These are phyloP conservation scores for Zhuliangozyma blackwelliae DNA, from an alignment of 1,139 yeast genomes.

Conservation along the genomic window DNA sequence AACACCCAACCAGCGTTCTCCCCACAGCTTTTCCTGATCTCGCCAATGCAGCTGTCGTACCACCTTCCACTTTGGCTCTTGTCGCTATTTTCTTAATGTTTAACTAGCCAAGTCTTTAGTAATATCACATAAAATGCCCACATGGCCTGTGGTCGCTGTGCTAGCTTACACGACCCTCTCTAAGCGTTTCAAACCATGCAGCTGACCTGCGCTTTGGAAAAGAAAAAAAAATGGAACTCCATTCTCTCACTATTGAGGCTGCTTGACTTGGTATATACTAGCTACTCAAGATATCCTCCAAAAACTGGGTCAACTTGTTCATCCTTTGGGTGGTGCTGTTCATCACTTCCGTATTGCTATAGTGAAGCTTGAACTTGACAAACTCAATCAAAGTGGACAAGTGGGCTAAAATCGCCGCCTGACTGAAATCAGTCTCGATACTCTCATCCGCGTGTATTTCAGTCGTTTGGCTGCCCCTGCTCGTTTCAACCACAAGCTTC, in stretches of 20 bases:
- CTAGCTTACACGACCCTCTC: too few species aligned
- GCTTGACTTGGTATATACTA: neutral
- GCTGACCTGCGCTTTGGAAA: neutral
- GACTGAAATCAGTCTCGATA: conserved; percentile 11
- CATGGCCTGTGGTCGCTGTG: too few species aligned
- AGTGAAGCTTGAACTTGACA: conserved; percentile 15
- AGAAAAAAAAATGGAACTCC: neutral
- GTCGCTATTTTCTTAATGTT: too few species aligned
- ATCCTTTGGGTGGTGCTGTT: conserved; percentile 15
- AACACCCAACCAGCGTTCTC: too few species aligned
- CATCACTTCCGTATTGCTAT: conserved; percentile 11
- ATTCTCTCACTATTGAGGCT: neutral
- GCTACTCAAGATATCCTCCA: conserved; percentile 15
- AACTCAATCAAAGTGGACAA: conserved; percentile 16
- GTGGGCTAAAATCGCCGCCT: conserved; percentile 11
- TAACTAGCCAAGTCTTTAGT: too few species aligned
- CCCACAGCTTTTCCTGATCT: too few species aligned
- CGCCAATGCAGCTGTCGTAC: too few species aligned
- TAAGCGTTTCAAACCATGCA: too few species aligned
- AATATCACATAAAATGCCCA: too few species aligned
- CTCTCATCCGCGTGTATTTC: conserved; percentile 6
- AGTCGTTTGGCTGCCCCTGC: conserved; percentile 2
- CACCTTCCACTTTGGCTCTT: too few species aligned
- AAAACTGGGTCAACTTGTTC: conserved; percentile 16
- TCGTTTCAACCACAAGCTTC: neutral